A percentile compares a stretch with the other conserved stretches of the same genome.
These are phyloP conservation scores for Heliocybe sulcata DNA, from an alignment of 1,284 basidiomycete species.

Conservation along the genomic window DNA sequence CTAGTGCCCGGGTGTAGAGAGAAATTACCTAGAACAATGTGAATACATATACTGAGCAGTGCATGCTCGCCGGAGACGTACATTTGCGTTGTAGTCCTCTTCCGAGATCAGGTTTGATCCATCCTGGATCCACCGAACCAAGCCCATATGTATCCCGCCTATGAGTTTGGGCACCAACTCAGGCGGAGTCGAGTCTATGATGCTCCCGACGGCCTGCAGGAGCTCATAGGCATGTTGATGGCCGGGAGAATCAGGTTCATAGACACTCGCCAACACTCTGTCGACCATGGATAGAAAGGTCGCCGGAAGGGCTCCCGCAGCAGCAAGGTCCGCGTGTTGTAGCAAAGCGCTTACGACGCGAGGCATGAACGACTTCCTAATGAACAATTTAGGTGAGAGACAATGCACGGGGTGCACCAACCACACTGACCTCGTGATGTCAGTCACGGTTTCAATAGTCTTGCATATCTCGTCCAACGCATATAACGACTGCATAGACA, in stretches of 20 bases:
- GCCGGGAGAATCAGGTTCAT: not conserved
- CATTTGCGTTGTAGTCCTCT: slow-evolving; percentile 38
- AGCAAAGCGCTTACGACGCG: not conserved
- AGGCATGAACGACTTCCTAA: not conserved
- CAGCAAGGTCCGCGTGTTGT: not conserved
- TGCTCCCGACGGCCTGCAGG: slow-evolving; percentile 23
- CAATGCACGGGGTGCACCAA: not conserved
- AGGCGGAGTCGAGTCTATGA: slow-evolving; percentile 21
- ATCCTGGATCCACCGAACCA: slow-evolving; percentile 48
- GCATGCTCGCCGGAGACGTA: slow-evolving; percentile 21
- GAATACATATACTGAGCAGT: not conserved
- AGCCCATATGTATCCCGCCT: slow-evolving; percentile 25
- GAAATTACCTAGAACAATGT: slow-evolving; percentile 28
- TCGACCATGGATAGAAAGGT: slow-evolving; percentile 12
- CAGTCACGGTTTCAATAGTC: not conserved
- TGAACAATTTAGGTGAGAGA: not conserved
- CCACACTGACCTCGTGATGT: not conserved
- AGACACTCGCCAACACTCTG: not conserved
- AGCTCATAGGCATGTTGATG: not conserved
- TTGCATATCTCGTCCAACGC: not conserved
- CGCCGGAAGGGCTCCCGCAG: not conserved
- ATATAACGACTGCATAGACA: not conserved
- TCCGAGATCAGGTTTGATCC: slow-evolving; percentile 28
- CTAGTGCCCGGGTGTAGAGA: slow-evolving; percentile 37
- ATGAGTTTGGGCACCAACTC: slow-evolving; percentile 25